These are phyloP conservation scores for Colletotrichum melonis DNA, from an alignment of 2,329 filamentous ascomycete genomes.

Conservation along the genomic window DNA sequence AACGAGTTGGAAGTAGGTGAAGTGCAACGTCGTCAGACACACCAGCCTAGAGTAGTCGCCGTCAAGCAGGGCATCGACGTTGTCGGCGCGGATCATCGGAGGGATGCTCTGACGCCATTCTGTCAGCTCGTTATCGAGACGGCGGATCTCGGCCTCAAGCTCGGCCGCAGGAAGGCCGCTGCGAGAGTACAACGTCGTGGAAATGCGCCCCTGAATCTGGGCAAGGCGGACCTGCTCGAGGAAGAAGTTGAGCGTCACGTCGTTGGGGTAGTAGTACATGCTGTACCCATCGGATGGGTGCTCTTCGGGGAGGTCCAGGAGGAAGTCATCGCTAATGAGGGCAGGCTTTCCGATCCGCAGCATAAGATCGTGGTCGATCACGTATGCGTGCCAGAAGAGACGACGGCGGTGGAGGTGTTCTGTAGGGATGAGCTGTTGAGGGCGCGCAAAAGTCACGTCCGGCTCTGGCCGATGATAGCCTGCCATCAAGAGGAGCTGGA, in stretches of 20 bases:
- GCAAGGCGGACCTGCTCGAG: slow-evolving; percentile 30
- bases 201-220: slow-evolving; percentile 24
- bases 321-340: slow-evolving; percentile 30
- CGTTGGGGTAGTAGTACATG: slow-evolving; percentile 28
- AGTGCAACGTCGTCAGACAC: slow-evolving; percentile 23
- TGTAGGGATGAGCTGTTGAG: background rate
- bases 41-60: slow-evolving; percentile 26
- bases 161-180: slow-evolving; percentile 13
- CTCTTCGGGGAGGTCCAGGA: slow-evolving; percentile 30
- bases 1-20: slow-evolving; percentile 31
- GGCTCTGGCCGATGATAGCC: slow-evolving; percentile 18
- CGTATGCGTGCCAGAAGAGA: slow-evolving; percentile 25
- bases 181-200: slow-evolving; percentile 8
- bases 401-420: slow-evolving; percentile 18
- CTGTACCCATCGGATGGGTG: slow-evolving; percentile 25
- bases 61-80: slow-evolving; percentile 22
- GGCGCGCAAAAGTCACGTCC: background rate
- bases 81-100: slow-evolving; percentile 30
- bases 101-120: slow-evolving; percentile 30
- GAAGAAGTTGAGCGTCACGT: slow-evolving; percentile 28
- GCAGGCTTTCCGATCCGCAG: slow-evolving; percentile 29
- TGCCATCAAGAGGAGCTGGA: slow-evolving; percentile 18
- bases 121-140: slow-evolving; percentile 26
- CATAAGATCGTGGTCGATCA: slow-evolving; percentile 27
- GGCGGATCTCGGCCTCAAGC: slow-evolving; percentile 30